A percentile compares a stretch with the other conserved stretches of the same genome.
These are phyloP conservation scores for Fusarium globosum DNA, from an alignment of 2,329 filamentous ascomycete species.

Conservation along the genomic window DNA sequence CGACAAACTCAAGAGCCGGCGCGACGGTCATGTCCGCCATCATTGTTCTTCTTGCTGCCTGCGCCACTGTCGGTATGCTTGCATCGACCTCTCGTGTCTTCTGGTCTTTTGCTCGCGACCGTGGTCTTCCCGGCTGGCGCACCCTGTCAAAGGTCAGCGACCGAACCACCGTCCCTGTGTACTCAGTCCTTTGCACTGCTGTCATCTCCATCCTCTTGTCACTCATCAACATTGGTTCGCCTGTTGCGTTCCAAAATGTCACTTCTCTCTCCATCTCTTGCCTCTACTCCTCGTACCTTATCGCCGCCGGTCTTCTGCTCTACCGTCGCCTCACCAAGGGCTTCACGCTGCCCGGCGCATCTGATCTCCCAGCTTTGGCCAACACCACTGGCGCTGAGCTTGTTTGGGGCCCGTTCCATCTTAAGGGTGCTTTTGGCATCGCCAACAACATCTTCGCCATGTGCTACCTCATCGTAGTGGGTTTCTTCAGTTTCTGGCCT, in stretches of 20 bases:
- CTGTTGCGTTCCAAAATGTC: conserved; percentile 47
- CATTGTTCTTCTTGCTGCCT: conserved; percentile 60
- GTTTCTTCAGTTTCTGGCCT: conserved; percentile 68
- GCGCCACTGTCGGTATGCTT: conserved; percentile 63
- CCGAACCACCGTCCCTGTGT: conserved; percentile 45
- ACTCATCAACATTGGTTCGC: conserved; percentile 50
- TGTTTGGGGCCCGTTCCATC: conserved; percentile 66
- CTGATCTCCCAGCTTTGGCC: conserved; percentile 43
- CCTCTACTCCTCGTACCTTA: conserved; percentile 47
- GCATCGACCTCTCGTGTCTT: conserved; percentile 67
- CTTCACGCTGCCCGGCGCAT: conserved; percentile 39
- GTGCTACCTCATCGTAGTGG: conserved; percentile 63
- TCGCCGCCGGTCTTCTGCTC: conserved; percentile 43
- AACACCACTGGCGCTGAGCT: conserved; percentile 47
- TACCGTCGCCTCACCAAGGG: conserved; percentile 47
- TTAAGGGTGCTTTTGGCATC: conserved; percentile 62
- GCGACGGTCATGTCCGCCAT: conserved; percentile 62
- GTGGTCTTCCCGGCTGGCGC: conserved; percentile 47
- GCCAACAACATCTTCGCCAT: conserved; percentile 66
- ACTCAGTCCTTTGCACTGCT: conserved; percentile 43
- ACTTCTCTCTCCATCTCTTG: conserved; percentile 47
- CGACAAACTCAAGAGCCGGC: conserved; percentile 59
- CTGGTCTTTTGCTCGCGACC: conserved; percentile 61
- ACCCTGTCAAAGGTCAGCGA: conserved; percentile 43
- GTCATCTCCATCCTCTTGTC: conserved; percentile 46